Percentiles rank a stretch among this genome's conserved stretches.
Conservation (phyloP, 371 early-diverging fungal species). For the Saksenaea oblongispora region DNA sequence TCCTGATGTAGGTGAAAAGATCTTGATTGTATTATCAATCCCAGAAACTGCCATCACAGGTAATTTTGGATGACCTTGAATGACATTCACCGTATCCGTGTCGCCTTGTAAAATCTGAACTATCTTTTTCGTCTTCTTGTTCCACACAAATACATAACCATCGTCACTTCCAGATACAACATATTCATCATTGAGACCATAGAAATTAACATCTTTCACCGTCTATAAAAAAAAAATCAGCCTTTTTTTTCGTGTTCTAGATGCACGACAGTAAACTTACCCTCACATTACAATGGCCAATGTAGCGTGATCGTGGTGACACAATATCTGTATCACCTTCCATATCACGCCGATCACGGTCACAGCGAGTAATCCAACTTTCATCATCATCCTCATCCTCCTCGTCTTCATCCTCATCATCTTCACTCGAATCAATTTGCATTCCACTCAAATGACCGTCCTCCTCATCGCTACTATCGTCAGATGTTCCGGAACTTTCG, state of each 20-base stretch:
- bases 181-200: constrained; percentile 67
- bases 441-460: not conserved
- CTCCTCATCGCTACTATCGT: constrained; percentile 5
- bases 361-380: not conserved
- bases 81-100: constrained; percentile 61
- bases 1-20: constrained; percentile 61
- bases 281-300: constrained; percentile 44
- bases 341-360: constrained; percentile 6
- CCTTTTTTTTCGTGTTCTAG: not conserved
- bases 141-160: constrained; percentile 78
- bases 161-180: constrained; percentile 83
- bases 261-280: constrained; percentile 18
- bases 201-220: constrained; percentile 81
- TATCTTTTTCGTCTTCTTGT: constrained; percentile 60
- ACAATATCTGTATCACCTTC: constrained; percentile 26
- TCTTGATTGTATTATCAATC: constrained; percentile 75
- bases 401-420: constrained; percentile 1
- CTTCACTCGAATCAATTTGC: constrained; percentile 3
- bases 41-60: constrained; percentile 63
- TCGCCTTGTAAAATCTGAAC: constrained; percentile 72
- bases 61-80: constrained; percentile 52
- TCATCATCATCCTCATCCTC: constrained; percentile 8
- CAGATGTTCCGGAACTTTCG: not conserved
- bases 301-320: constrained; percentile 28
- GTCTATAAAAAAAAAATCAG: constrained; percentile 44